A percentile compares a stretch with the other conserved stretches of the same genome.
phyloP scores from a whole-genome alignment of 202 grass and related monocot genomes.

The Setaria italica region DNA sequence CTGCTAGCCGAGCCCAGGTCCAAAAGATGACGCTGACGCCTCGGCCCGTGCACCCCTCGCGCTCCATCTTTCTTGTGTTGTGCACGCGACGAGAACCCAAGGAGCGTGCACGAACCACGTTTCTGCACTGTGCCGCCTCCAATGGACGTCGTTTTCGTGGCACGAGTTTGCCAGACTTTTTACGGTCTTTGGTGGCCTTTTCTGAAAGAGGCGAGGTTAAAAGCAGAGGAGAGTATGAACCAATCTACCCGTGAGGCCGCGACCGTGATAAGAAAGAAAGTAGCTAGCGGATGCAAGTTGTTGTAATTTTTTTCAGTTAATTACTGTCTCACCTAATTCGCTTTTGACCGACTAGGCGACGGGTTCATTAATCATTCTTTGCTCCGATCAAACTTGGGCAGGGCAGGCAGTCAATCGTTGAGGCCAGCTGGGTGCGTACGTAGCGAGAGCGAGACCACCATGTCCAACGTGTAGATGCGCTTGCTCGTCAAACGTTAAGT shows the following conservation, averaged over 20 bases:
- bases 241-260: not conserved
- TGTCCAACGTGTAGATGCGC: not conserved
- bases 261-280: not conserved
- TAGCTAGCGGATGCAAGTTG: not conserved
- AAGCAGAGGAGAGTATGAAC: not conserved
- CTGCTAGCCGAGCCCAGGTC: not conserved
- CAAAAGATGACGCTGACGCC: not conserved
- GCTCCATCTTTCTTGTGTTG: not conserved
- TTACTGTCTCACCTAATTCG: slow-evolving; percentile 13
- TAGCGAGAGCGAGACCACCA: not conserved
- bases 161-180: not conserved
- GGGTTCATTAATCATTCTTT: not conserved
- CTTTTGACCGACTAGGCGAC: slow-evolving; percentile 5
- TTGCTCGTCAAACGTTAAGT: not conserved
- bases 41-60: not conserved
- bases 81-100: not conserved
- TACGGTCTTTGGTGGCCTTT: not conserved
- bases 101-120: not conserved
- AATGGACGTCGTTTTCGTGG: not conserved
- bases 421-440: not conserved
- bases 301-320: not conserved
- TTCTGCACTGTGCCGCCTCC: not conserved
- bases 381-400: not conserved
- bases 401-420: not conserved
- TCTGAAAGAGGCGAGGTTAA: not conserved